Evolutionary conservation across 805 yeast species (phyloP).

Genomic region (Ogataea naganishii): DNA sequence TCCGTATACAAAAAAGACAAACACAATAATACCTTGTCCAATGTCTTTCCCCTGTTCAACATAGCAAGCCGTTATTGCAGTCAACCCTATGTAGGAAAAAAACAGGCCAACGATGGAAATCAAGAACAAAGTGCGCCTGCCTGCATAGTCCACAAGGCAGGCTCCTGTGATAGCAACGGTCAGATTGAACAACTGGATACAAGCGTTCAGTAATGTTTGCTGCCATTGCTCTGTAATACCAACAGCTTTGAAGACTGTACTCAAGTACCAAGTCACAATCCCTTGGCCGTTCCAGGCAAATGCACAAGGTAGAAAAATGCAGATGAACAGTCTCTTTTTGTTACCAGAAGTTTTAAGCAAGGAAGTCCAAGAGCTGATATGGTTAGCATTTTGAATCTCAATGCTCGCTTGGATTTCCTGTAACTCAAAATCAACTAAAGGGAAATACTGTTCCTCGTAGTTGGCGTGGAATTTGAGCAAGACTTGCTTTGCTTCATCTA

Average conservation of each 20-base stretch:
- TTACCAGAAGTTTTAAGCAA: slow-evolving; percentile 20
- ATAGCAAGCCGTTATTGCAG: slow-evolving; percentile 34
- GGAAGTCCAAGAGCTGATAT: too few relatives aligned
- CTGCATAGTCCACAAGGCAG: slow-evolving; percentile 16
- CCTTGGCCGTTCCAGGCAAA: slow-evolving; percentile 31
- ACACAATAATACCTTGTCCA: slow-evolving; percentile 40
- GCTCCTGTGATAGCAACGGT: slow-evolving; percentile 19
- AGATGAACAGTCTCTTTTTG: slow-evolving; percentile 25
- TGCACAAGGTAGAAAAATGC: slow-evolving; percentile 14
- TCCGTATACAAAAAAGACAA: slow-evolving; percentile 36
- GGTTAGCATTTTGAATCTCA: too few relatives aligned
- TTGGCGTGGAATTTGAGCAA: slow-evolving; percentile 22
- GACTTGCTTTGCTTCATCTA: slow-evolving; percentile 23
- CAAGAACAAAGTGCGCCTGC: slow-evolving; percentile 26
- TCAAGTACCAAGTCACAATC: slow-evolving; percentile 29
- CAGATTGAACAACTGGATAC: slow-evolving; percentile 36
- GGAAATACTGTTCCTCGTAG: background rate
- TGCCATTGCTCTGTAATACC: slow-evolving; percentile 35
- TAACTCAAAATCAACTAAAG: too few relatives aligned
- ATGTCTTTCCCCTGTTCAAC: slow-evolving; percentile 29
- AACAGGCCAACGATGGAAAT: slow-evolving; percentile 26
- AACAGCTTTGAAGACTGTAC: slow-evolving; percentile 33
- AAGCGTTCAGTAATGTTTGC: slow-evolving; percentile 40
- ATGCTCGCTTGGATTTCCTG: too few relatives aligned
- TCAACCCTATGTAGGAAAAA: slow-evolving; percentile 29